Percentiles rank a stretch among this genome's conserved stretches.
Conservation (phyloP, 2,329 filamentous ascomycete genomes). For the Mycosphaerelloides madeirae region DNA sequence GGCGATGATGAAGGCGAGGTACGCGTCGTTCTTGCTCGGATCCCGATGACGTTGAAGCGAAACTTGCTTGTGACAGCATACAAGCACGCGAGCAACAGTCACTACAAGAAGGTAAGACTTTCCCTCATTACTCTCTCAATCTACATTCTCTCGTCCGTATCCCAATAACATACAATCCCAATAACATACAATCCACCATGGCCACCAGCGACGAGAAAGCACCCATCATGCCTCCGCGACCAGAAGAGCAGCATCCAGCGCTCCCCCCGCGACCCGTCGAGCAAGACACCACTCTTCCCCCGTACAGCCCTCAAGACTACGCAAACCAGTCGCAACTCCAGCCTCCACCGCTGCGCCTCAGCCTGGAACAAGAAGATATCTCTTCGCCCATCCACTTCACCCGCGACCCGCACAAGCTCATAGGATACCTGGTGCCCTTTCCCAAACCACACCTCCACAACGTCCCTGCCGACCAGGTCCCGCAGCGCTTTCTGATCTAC, state of each 20-base stretch:
- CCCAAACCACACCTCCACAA: constrained; percentile 36
- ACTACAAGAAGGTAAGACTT: too few relatives aligned
- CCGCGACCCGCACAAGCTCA: constrained; percentile 40
- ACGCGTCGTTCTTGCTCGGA: too few relatives aligned
- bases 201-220: constrained; percentile 2
- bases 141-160: not conserved
- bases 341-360: constrained; percentile 7
- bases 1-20: too few relatives aligned
- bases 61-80: too few relatives aligned
- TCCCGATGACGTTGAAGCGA: too few relatives aligned
- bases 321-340: constrained; percentile 5
- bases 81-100: too few relatives aligned
- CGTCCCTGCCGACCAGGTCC: constrained; percentile 30
- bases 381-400: constrained; percentile 36
- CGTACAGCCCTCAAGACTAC: constrained; percentile 15
- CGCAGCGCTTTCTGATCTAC: constrained; percentile 42
- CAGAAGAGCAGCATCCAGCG: constrained; percentile 2
- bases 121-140: too few relatives aligned
- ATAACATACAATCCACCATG: not conserved
- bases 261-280: constrained; percentile 1
- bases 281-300: constrained; percentile 5
- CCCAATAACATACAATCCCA: not conserved
- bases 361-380: constrained; percentile 12
- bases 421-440: constrained; percentile 43
- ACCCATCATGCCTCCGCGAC: constrained; percentile 11